Conservation (phyloP, 2,329 filamentous ascomycete genomes). For the Ampelomyces quisqualis region DNA sequence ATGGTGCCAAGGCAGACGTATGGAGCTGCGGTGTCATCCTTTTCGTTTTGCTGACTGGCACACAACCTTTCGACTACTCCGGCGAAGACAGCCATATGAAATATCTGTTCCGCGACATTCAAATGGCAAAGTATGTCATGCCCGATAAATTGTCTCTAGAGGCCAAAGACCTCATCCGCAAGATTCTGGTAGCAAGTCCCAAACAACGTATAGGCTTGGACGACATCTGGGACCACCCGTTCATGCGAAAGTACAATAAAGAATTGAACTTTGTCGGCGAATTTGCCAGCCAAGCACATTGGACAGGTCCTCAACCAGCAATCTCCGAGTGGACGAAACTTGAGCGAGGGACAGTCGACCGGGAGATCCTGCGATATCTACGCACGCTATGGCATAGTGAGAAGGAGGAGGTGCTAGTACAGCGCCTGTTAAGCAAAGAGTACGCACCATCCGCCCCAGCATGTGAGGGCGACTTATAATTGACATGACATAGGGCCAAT, state of each 20-base stretch:
- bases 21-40: conserved; percentile 82
- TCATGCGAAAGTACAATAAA: conserved; percentile 77
- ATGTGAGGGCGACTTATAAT: background rate
- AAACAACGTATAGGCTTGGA: conserved; percentile 75
- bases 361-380: conserved; percentile 79
- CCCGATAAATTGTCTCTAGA: conserved; percentile 60
- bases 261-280: conserved; percentile 68
- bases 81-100: conserved; percentile 55
- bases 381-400: conserved; percentile 90
- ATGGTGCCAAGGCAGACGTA: conserved; percentile 83
- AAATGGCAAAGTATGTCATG: conserved; percentile 52
- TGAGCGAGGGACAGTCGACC: conserved; percentile 68
- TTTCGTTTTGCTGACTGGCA: conserved; percentile 81
- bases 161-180: conserved; percentile 73
- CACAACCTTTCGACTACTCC: conserved; percentile 70
- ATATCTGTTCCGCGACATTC: conserved; percentile 61
- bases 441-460: conserved; percentile 22
- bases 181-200: conserved; percentile 78
- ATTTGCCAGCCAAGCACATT: conserved; percentile 52
- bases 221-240: conserved; percentile 81
- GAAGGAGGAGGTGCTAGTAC: conserved; percentile 68
- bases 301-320: conserved; percentile 57
- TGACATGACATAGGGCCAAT: conserved; percentile 62
- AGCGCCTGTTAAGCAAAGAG: conserved; percentile 60
- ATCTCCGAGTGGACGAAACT: conserved; percentile 64